Evolutionary conservation across 2,329 filamentous ascomycete genomes (phyloP).

Genomic region (Neonectria magnoliae): DNA sequence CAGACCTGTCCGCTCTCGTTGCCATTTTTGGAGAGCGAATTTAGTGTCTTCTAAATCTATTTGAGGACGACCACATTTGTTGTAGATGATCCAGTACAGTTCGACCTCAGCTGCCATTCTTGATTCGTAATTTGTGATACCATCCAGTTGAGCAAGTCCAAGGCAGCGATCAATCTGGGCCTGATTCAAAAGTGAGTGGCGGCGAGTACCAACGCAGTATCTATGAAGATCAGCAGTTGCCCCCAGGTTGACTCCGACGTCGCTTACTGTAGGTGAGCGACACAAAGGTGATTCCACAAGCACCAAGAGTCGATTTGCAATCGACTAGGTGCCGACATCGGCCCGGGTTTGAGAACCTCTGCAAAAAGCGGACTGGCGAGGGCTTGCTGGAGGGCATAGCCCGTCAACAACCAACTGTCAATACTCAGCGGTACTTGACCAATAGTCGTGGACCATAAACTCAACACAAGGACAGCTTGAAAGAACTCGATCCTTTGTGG

Average conservation of each 20-base stretch:
- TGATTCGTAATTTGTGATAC: constrained; percentile 37
- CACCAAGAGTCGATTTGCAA: constrained; percentile 31
- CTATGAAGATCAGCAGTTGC: constrained; percentile 9
- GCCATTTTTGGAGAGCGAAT: constrained; percentile 32
- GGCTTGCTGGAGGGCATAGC: constrained; percentile 41
- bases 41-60: constrained; percentile 23
- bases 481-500: constrained; percentile 38
- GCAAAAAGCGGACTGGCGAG: constrained; percentile 36
- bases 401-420: constrained; percentile 42
- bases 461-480: constrained; percentile 39
- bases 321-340: not conserved
- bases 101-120: constrained; percentile 44
- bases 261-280: constrained; percentile 34
- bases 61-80: constrained; percentile 25
- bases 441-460: constrained; percentile 43
- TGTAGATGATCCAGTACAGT: constrained; percentile 44
- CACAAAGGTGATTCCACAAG: constrained; percentile 43
- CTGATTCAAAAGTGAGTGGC: constrained; percentile 34
- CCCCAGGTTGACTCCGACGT: too few species aligned
- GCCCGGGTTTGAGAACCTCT: not conserved
- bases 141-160: constrained; percentile 12
- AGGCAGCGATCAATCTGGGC: constrained; percentile 36
- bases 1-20: constrained; percentile 33
- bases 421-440: constrained; percentile 42
- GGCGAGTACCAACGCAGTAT: constrained; percentile 42